Evolutionary conservation across 2,329 filamentous ascomycete species (phyloP).

Genomic region (Hirsutella thompsonii): DNA sequence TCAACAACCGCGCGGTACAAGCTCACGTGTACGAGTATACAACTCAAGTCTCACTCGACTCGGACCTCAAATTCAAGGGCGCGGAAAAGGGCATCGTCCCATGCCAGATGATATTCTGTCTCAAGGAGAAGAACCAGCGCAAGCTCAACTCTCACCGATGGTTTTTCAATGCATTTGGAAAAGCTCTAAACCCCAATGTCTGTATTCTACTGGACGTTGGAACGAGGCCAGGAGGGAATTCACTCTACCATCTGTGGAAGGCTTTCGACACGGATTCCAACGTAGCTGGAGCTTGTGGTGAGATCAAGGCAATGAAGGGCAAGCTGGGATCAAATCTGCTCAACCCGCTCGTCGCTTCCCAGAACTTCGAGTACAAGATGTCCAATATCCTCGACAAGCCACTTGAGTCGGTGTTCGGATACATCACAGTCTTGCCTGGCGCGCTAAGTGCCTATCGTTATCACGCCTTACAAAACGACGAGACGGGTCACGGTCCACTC

Average conservation of each 20-base stretch:
- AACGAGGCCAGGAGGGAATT: conserved; percentile 76
- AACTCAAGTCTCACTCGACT: conserved; percentile 89
- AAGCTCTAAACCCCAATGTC: conserved; percentile 84
- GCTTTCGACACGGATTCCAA: conserved; percentile 97
- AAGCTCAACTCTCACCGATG: conserved; percentile 97
- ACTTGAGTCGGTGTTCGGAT: conserved; percentile 91
- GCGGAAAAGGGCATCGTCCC: conserved; percentile 98
- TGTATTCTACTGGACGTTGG: conserved; percentile 96
- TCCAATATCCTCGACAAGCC: conserved; percentile 98
- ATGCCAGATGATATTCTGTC: conserved; percentile 94
- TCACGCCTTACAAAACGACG: conserved; percentile 91
- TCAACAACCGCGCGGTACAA: conserved; percentile 91
- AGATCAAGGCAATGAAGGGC: conserved; percentile 96
- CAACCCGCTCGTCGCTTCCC: conserved; percentile 89
- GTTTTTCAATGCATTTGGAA: conserved; percentile 98
- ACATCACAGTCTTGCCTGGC: conserved; percentile 93
- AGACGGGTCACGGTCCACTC: conserved; percentile 84
- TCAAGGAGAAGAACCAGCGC: conserved; percentile 95
- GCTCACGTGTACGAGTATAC: conserved; percentile 99
- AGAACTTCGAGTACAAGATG: conserved; percentile 99
- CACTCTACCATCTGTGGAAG: conserved; percentile 98
- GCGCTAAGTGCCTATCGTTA: conserved; percentile 93
- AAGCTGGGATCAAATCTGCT: conserved; percentile 70
- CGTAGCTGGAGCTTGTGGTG: conserved; percentile 89
- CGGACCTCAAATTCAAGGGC: conserved; percentile 96